Evolutionary conservation across 2,329 filamentous ascomycete species (phyloP), one percentile per base, ranked within the genome.

Genomic region (Penicillium aurantiogriseum): DNA sequence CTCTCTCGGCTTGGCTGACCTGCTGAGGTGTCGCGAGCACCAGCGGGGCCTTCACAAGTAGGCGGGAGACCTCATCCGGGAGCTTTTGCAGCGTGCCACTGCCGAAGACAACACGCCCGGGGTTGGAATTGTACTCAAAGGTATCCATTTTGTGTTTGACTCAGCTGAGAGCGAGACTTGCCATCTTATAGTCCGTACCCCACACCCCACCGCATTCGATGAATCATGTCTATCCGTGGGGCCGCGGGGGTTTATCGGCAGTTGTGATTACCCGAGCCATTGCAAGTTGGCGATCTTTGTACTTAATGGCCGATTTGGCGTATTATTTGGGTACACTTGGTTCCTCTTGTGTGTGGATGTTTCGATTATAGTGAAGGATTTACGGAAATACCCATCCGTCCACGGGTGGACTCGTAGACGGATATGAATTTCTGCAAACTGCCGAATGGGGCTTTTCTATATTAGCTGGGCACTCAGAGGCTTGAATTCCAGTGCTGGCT

Each of bases 11-110:
- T 61, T 82, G 79, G 45, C 68, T 57, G 51, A 77, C 68, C 66
- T 84, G 82, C 58, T 79, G 75, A 1, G 82, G 81, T 21, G 83
- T 85, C 25, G 80, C 84, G n/a, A 87, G 78, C 35, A 86, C 73
- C 47, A 86, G 70, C 2, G 84, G 83, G 9, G 77, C 74, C 21
- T 77, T 77, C 42, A 82, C 67, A 47, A 78, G 77, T 19, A 82
- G 74, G n/a, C 80, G 69, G 25, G 66, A 61, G 48, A 77, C 69
- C 62, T 79, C 77, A 47, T 76, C 72, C 7, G 77, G 74, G 25
- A 79, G 73, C 61, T 80, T 80, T 52, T 80, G 74, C 47, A 85
- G 71, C 19, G 79, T 83, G 49, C 82, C 83, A 48, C 74, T 76
- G 59, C 83, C 84, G 65, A 86, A 86, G 61, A 86, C 72, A 55